phyloP scores from a whole-genome alignment of 2,329 filamentous ascomycete genomes.

The Fusarium oligoseptatum region DNA sequence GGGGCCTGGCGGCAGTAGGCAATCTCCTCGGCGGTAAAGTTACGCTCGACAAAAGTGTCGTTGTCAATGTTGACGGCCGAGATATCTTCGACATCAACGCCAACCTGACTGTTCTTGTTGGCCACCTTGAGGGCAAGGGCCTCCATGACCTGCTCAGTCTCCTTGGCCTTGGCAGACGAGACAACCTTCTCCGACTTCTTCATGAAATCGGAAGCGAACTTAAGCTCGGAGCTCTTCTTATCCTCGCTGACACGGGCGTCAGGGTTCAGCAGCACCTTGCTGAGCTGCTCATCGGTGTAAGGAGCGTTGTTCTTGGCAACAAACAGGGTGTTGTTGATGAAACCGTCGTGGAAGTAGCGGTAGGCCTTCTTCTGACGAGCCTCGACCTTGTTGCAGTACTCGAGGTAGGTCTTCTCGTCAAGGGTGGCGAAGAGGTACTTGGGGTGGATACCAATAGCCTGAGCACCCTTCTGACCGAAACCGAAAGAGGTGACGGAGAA shows the following conservation, averaged over 20 bases:
- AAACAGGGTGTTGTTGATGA: conserved; percentile 98
- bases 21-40: conserved; percentile 89
- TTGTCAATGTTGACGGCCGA: conserved; percentile 91
- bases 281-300: conserved; percentile 89
- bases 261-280: conserved; percentile 92
- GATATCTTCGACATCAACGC: conserved; percentile 94
- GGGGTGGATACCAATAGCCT: conserved; percentile 96
- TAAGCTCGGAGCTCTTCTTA: conserved; percentile 86
- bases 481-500: conserved; percentile 99
- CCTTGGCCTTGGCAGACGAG: conserved; percentile 64
- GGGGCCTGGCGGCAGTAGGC: conserved; percentile 86
- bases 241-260: conserved; percentile 86
- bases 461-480: conserved; percentile 98
- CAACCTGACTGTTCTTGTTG: conserved; percentile 78
- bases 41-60: conserved; percentile 92
- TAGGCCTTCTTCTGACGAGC: conserved; percentile 98
- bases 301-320: conserved; percentile 93
- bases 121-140: conserved; percentile 75
- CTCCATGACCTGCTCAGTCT: conserved; percentile 82
- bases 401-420: conserved; percentile 83
- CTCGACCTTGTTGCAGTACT: conserved; percentile 90
- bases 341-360: conserved; percentile 96
- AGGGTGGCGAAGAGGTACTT: conserved; percentile 97
- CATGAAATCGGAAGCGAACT: conserved; percentile 77
- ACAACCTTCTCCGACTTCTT: conserved; percentile 72